Evolutionary conservation across 805 yeast species (phyloP), one percentile per base, ranked within the genome.

Genomic region (Metschnikowia lochheadii): DNA sequence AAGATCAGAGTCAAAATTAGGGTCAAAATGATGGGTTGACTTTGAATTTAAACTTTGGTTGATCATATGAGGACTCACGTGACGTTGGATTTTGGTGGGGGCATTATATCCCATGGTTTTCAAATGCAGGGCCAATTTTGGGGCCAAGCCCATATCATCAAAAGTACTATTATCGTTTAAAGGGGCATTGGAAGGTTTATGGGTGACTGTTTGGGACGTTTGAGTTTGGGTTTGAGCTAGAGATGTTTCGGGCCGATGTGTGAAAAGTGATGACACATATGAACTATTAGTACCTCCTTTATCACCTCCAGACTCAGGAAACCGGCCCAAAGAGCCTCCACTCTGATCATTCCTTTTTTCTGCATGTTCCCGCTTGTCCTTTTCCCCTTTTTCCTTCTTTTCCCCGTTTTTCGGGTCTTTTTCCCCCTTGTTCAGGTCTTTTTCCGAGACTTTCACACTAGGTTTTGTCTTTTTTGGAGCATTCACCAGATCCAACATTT

Each of bases 51-150:
- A 4, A 2, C 1, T 8, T 26, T 26, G 29, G 11, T 4, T 26
- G 11, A 26, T 26, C 33, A 66, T 49, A 80, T 57, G 29, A 83
- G 98, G 96, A 8, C 90, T 73, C 0, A 87, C 94, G 5, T 85
- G 70, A 56, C 89, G 78, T 68, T 94, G 99, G 57, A 94, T 89
- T 58, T 81, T 82, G 0, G 99, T 95, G 1, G 99, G 99, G 21
- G 80, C 72, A 38, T 69, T 60, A 59, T 83, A 79, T 31, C 72
- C 63, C 71, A 89, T 71, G 49, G 77, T 78, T 6, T 79, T 71
- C 49, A 92, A 66, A 60, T 84, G 86, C 7, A 65, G 65, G 0
- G 78, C 61, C 37, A 92, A 65, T 31, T 69, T 65, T 1, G 74
- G 79, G 53, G 79, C 79, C 14, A 91, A 66, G 0, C 95, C 95